These are phyloP conservation scores for Apiospora arundinis DNA, from an alignment of 2,329 filamentous ascomycete species.

Conservation along the genomic window DNA sequence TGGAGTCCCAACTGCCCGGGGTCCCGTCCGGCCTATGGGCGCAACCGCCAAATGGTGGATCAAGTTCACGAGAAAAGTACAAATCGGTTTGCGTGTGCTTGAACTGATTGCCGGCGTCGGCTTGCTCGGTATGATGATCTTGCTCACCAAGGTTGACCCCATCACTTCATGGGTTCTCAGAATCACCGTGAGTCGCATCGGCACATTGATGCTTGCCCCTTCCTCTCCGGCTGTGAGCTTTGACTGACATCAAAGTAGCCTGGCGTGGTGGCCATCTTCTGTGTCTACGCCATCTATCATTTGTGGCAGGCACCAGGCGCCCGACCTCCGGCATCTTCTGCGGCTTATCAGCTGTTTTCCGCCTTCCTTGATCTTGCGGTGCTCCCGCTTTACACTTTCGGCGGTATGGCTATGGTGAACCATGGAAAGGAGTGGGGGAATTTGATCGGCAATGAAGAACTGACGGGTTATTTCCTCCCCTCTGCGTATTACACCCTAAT, in stretches of 20 bases:
- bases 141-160: constrained; percentile 71
- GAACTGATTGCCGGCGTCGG: constrained; percentile 74
- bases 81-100: constrained; percentile 71
- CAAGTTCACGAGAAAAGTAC: constrained; percentile 70
- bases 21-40: constrained; percentile 71
- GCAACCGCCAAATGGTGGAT: constrained; percentile 73
- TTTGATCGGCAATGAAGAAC: constrained; percentile 63
- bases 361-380: constrained; percentile 70
- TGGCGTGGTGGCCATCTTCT: constrained; percentile 74
- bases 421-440: constrained; percentile 67
- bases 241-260: constrained; percentile 59
- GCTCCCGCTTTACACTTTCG: constrained; percentile 63
- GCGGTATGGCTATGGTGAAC: constrained; percentile 52
- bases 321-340: constrained; percentile 79
- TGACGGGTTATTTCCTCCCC: constrained; percentile 63
- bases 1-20: constrained; percentile 64
- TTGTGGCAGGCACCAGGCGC: constrained; percentile 72
- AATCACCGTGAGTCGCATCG: constrained; percentile 67
- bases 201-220: neutral
- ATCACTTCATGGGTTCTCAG: constrained; percentile 77
- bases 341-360: constrained; percentile 89
- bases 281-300: constrained; percentile 82
- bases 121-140: constrained; percentile 76
- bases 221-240: neutral
- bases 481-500: constrained; percentile 73